Evolutionary conservation across 2,329 filamentous ascomycete genomes (phyloP).

Genomic region (Cryphonectria carpinicola): DNA sequence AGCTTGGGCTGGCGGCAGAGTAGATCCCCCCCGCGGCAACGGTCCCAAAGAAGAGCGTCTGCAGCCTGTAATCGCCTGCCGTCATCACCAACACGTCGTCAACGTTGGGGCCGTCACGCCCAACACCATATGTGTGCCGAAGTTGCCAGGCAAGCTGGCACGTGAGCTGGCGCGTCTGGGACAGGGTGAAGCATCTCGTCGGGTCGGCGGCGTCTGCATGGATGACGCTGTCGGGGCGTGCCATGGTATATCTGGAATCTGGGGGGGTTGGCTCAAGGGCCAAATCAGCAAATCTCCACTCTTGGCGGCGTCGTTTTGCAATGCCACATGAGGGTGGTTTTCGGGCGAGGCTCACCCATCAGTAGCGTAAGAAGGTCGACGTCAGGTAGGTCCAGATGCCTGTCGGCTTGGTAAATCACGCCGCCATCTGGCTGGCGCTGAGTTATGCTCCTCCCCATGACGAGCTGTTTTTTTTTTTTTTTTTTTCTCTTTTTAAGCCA

Average conservation of each 20-base stretch:
- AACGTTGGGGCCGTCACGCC: constrained; percentile 49
- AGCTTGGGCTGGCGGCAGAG: constrained; percentile 55
- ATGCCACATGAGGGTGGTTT: not conserved
- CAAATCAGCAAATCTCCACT: not conserved
- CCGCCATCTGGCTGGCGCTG: constrained; percentile 38
- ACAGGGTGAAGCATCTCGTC: constrained; percentile 56
- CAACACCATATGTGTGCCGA: constrained; percentile 55
- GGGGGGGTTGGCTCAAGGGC: constrained; percentile 1
- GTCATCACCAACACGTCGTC: constrained; percentile 62
- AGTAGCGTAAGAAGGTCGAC: constrained; percentile 49
- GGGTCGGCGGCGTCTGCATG: constrained; percentile 63
- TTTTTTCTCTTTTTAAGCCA: not conserved
- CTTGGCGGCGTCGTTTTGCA: not conserved
- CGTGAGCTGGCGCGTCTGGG: constrained; percentile 50
- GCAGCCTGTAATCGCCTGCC: constrained; percentile 58
- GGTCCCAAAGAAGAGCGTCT: constrained; percentile 58
- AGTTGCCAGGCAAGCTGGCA: constrained; percentile 60
- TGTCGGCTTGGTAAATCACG: constrained; percentile 43
- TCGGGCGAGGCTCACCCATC: constrained; percentile 41
- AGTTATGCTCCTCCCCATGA: constrained; percentile 37
- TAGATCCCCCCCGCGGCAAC: constrained; percentile 64
- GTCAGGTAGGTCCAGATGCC: constrained; percentile 40
- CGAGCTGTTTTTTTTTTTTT: not conserved
- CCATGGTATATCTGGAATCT: constrained; percentile 40
- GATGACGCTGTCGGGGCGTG: constrained; percentile 53